A percentile compares a stretch with the other conserved stretches of the same genome.
Conservation (phyloP, 208 protist genomes). For the Balamuthia mandrillaris region DNA sequence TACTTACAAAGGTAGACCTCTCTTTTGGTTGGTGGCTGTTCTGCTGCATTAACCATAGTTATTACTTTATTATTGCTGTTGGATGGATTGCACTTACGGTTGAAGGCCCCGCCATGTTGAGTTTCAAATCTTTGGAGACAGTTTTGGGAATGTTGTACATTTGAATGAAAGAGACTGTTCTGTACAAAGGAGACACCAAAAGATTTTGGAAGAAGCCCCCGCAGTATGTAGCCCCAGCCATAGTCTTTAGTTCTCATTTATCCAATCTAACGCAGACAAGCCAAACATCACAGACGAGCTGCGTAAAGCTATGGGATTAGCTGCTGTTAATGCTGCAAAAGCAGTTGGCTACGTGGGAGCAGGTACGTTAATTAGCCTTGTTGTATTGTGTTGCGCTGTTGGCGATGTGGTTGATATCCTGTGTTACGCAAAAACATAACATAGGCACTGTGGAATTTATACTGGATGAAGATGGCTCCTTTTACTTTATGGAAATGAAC, state of each 20-base stretch:
- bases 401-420: no score
- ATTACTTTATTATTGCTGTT: no score
- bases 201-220: constrained; percentile 76
- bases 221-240: no score
- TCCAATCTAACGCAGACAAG: no score
- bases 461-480: constrained; percentile 70
- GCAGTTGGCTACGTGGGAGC: constrained; percentile 89
- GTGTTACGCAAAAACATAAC: no score
- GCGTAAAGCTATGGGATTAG: constrained; percentile 76
- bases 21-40: no score
- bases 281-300: constrained; percentile 41
- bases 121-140: constrained; percentile 85
- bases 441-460: constrained; percentile 84
- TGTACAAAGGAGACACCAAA: constrained; percentile 81
- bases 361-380: no score
- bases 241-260: no score
- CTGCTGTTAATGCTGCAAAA: constrained; percentile 75
- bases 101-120: constrained; percentile 86
- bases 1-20: no score
- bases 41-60: no score
- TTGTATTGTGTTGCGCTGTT: no score
- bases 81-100: no score
- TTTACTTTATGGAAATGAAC: constrained; percentile 84
- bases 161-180: constrained; percentile 75
- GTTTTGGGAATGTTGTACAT: constrained; percentile 70